phyloP scores from a whole-genome alignment of 1,284 basidiomycete species.

The Puccinia triticina region DNA sequence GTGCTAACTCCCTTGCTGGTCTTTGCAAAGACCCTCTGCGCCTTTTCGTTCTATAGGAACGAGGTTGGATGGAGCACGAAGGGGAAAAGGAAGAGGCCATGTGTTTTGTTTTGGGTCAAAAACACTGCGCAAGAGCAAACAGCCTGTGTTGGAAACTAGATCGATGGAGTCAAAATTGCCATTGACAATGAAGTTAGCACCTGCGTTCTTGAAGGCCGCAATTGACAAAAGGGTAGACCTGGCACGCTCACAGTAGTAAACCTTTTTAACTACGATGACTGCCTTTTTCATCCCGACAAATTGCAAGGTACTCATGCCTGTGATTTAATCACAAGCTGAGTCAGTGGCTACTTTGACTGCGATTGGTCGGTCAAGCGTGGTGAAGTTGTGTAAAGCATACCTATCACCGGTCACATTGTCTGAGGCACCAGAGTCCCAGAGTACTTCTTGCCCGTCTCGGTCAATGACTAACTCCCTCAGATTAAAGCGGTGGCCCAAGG shows the following conservation, averaged over 20 bases:
- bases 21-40: too few species aligned
- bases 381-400: neutral
- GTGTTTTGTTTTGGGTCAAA: too few species aligned
- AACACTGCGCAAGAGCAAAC: too few species aligned
- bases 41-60: too few species aligned
- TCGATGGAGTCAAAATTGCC: too few species aligned
- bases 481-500: too few species aligned
- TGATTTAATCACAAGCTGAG: neutral
- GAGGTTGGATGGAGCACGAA: neutral
- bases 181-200: too few species aligned
- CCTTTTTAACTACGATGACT: neutral
- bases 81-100: neutral
- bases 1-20: too few species aligned
- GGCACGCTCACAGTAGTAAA: neutral
- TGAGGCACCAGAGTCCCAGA: neutral
- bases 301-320: neutral
- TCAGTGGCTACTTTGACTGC: slow-evolving; percentile 7
- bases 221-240: neutral
- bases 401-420: neutral
- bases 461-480: too few species aligned
- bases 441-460: too few species aligned
- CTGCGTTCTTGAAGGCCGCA: neutral
- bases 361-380: neutral
- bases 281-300: neutral
- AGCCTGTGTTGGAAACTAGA: too few species aligned